Base-by-base conservation (phyloP, 352 stramenopile species). In the Phytopythium aichiense region DNA sequence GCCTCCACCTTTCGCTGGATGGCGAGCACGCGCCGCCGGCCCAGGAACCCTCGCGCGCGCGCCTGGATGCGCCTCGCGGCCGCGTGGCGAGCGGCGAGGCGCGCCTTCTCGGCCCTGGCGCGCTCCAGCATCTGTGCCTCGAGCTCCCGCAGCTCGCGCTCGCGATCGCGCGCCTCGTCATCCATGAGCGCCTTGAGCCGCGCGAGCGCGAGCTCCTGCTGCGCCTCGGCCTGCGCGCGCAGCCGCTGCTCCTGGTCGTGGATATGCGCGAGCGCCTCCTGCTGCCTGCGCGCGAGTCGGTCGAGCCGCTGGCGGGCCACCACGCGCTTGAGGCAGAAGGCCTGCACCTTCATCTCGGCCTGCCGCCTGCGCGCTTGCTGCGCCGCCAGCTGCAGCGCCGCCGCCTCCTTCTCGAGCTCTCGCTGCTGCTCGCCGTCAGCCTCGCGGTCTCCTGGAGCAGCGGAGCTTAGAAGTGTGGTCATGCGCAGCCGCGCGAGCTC, bases 121-220 rank as follows among this genome's bases (percentile, higher is more conserved):
- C 80, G 83, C 46, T 92, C 81, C n/a, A 89, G 72, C 74, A 94
- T 90, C 52, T 92, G 67, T 15, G 79, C 58, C 62, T 92, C 79
- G 2, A 94, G 73, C 37, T 82, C 74, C 38, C 84, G 82, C 45
- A 89, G 72, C 63, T 94, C 85, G 46, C 90, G 79, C 38, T 94
- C 83, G 5, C 76, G 63, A 8, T 67, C 72, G 5, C 83, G 64
- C 9, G 76, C 76, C 22, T 94, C 83, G 16, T 91, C 80, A 43
- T 92, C 83, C 73, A 94, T 90, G 58, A 87, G 65, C 9, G 68
- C 69, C 45, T 92, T 86, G 20, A 91, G 66, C 59, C 75, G 72
- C 13, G 81, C 77, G 28, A 91, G 60, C 33, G 77, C 81, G 52
- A 90, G 64, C 58, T 92, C 83, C 42, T 92, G 87, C 28, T 88